Evolutionary conservation across 371 early-diverging fungal species (phyloP), one percentile per base, ranked within the genome.

Genomic region (Mortierella sp.): DNA sequence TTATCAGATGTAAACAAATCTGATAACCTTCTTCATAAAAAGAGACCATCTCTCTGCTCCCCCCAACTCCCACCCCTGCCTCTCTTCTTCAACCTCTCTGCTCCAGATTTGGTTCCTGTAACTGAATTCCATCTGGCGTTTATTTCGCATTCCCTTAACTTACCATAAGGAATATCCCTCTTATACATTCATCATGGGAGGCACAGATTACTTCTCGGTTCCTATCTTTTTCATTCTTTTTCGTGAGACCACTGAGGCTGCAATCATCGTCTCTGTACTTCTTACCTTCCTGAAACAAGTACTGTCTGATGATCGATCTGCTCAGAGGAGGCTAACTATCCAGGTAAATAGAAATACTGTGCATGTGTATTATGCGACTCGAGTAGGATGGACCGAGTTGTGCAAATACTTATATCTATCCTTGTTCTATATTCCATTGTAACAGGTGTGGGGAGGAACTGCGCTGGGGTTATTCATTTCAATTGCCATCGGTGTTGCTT

Each of bases 201-300:
- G 62, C 6, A 16, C 70, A 3, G 49, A 67, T 11, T 75, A 70
- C 66, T 94, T 95, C 74, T 88, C 90, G 32, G 87, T 94, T 2
- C 93, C 95, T 0, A 88, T 95, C 61, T 95, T 93, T 83, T 94
- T 96, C 75, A 92, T 96, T 57, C 65, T 96, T 54, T 92, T 95
- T 72, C 88, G 96, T 58, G 96, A 95, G 85, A 93, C 95, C 24
- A 87, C 91, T 5, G 96, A 96, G 85, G 94, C 93, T 20, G 89
- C 93, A 47, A 89, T 96, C 70, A 92, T 96, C 74, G 87, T 96
- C 45, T 91, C 94, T 9, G 94, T 96, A 30, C 77, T 96, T 54
- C 87, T 94, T 35, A 85, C 95, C 5, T 93, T 95, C 80, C 66
- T 93, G 75, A 77, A 77, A 45, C 90, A 89, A 77, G 73, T 85